Conservation (phyloP, 164 flowering plant genomes). For the Vitis vinifera region ASM3070453v1 NC_081809.1:1766501-1767000, state of each 20-base stretch:
- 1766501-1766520: conserved; percentile 7
- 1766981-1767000: conserved; percentile 76
- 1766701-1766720: neutral
- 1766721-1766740: neutral
- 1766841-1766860: neutral
- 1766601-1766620: conserved; percentile 69
- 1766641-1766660: conserved; percentile 68
- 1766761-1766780: too few relatives aligned
- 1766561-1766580: conserved; percentile 75
- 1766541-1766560: conserved; percentile 90
- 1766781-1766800: too few relatives aligned
- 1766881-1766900: neutral
- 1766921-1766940: conserved; percentile 85
- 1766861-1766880: neutral
- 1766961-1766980: conserved; percentile 47
- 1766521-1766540: conserved; percentile 90
- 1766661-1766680: conserved; percentile 87
- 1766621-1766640: conserved; percentile 36
- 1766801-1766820: neutral
- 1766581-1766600: conserved; percentile 77
- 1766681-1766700: conserved; percentile 80
- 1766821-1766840: neutral
- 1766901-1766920: conserved; percentile 77
- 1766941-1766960: conserved; percentile 80
- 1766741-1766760: too few relatives aligned